Conservation (phyloP, 805 yeast species). For the Saturnispora besseyi region DNA sequence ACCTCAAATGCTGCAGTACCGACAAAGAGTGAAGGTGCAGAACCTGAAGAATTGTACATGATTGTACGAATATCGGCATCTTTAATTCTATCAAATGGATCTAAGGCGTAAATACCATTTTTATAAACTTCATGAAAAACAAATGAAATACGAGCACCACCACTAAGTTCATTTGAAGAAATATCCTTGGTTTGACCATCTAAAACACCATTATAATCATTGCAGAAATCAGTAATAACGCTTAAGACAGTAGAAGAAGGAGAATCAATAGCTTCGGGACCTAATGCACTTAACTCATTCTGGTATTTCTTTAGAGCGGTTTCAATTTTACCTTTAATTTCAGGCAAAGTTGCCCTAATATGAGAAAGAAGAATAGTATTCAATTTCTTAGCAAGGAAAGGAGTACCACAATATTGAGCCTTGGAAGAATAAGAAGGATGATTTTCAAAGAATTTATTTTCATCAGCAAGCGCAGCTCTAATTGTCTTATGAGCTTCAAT, state of each 20-base stretch:
- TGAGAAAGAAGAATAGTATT: conserved; percentile 84
- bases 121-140: conserved; percentile 95
- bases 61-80: conserved; percentile 95
- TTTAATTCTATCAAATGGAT: conserved; percentile 93
- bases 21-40: conserved; percentile 91
- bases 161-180: conserved; percentile 82
- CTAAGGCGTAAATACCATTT: conserved; percentile 84
- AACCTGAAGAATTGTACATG: conserved; percentile 93
- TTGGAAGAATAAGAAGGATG: conserved; percentile 89
- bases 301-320: conserved; percentile 77
- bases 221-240: conserved; percentile 86
- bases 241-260: conserved; percentile 84
- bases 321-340: conserved; percentile 84
- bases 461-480: conserved; percentile 77
- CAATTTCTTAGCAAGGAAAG: conserved; percentile 85
- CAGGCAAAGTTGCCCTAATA: conserved; percentile 82
- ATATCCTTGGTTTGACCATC: conserved; percentile 91
- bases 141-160: conserved; percentile 96
- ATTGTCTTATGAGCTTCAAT: conserved; percentile 84
- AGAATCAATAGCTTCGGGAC: conserved; percentile 83
- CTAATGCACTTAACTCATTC: conserved; percentile 65
- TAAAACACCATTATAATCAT: conserved; percentile 82
- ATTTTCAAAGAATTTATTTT: conserved; percentile 69
- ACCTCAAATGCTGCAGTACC: conserved; percentile 98
- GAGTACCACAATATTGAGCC: conserved; percentile 98